Base-by-base conservation (phyloP, 176 grass and related monocot species). In the Phyllostachys edulis region DNA sequence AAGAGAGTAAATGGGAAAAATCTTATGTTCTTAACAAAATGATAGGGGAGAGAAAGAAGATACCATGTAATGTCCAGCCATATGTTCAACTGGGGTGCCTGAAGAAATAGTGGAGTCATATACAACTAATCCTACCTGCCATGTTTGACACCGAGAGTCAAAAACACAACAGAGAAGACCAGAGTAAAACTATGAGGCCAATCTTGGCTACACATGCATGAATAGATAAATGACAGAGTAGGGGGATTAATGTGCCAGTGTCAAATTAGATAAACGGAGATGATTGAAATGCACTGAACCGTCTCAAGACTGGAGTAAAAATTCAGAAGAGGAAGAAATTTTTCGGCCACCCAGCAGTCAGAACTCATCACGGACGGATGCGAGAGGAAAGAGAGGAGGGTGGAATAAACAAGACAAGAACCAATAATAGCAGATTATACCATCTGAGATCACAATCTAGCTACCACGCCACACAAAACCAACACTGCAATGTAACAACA, bases 61-160 rank as follows among this genome's bases (percentile, higher is more conserved):
- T 96, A 99, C 97, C 81, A 99, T 94, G 60, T 99, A 99, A 81
- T 99, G 97, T 39, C 97, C 97, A 52, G 97, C 97, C 90, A 99
- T 94, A 88, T 99, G 96, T 89, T 99, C 97, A 74, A 92, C 92
- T 49, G 93, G 96, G 32, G 97, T 91, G 76, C 97, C 97, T 82
- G 91, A 87, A 51, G 97, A 94, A 77, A 99, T 81, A 66, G 94
- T 92, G 1, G 93, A 99, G 49, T 99, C 97, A 42, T 99, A 99
- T n/a, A 99, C 93, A 89, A 99, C 97, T 41, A 99, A 86, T 38
- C 97, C 97, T 36, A 99, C 97, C 97, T 99, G 87, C 17, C 60
- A 89, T 84, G 79, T 81, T 76, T 72, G 67, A 77, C 65, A 82
- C 15, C 29, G 9, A 20, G 13, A 47, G 24, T 29, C 0, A 29